These are phyloP conservation scores for Phytophthora multivora DNA, from an alignment of 352 stramenopile species.

Conservation along the genomic window DNA sequence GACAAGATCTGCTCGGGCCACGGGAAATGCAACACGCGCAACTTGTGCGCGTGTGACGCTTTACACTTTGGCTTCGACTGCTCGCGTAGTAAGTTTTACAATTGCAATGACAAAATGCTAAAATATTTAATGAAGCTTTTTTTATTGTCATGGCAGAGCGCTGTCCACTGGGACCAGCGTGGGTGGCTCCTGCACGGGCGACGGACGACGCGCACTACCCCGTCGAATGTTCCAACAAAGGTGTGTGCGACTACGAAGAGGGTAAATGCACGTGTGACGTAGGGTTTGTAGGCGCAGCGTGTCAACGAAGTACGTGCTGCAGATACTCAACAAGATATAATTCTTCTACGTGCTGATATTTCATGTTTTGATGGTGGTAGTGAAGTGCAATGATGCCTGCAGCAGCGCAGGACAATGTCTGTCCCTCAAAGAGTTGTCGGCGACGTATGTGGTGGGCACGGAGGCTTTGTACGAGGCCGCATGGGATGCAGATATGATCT, in stretches of 20 bases:
- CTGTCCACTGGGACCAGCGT: slow-evolving; percentile 59
- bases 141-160: slow-evolving; percentile 26
- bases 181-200: slow-evolving; percentile 56
- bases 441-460: slow-evolving; percentile 41
- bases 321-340: neutral
- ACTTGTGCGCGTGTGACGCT: slow-evolving; percentile 62
- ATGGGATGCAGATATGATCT: slow-evolving; percentile 84
- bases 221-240: slow-evolving; percentile 82
- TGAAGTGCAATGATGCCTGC: slow-evolving; percentile 55
- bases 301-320: slow-evolving; percentile 58
- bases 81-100: slow-evolving; percentile 48
- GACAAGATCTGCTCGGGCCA: slow-evolving; percentile 65
- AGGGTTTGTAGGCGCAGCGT: slow-evolving; percentile 73
- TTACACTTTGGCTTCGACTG: slow-evolving; percentile 64
- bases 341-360: neutral
- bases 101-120: too few relatives aligned
- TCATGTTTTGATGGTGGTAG: slow-evolving; percentile 24
- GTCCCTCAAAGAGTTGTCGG: slow-evolving; percentile 69
- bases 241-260: slow-evolving; percentile 55
- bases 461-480: slow-evolving; percentile 55
- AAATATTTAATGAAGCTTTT: neutral
- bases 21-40: slow-evolving; percentile 48
- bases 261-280: slow-evolving; percentile 67
- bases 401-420: slow-evolving; percentile 58
- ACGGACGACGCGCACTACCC: slow-evolving; percentile 64